phyloP scores from a whole-genome alignment of 2,329 filamentous ascomycete species.

The Calonectria honghensis region DNA sequence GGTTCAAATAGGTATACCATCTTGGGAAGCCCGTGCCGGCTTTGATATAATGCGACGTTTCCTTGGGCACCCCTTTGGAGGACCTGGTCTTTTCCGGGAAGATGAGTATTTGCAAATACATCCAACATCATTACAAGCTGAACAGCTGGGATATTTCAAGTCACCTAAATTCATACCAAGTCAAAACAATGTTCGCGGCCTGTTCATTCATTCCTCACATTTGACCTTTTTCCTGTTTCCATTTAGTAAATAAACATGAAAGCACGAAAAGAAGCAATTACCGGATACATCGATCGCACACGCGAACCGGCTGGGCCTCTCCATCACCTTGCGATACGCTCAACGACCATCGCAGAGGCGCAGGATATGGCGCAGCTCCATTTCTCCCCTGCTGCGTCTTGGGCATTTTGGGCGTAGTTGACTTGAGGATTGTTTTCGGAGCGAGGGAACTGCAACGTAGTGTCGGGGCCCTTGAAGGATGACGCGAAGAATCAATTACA shows the following conservation, averaged over 20 bases:
- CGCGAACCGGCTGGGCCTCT: background rate
- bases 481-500: background rate
- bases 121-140: background rate
- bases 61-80: background rate
- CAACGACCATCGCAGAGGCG: constrained; percentile 7
- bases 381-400: background rate
- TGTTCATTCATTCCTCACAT: background rate
- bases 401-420: background rate
- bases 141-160: constrained; percentile 11
- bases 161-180: background rate
- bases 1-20: background rate
- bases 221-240: constrained; percentile 3
- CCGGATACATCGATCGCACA: constrained; percentile 19
- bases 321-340: background rate
- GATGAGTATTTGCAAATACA: background rate
- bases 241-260: background rate
- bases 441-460: background rate
- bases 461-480: background rate
- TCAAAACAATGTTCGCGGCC: background rate
- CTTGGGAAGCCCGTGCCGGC: background rate
- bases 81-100: background rate
- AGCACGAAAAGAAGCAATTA: background rate
- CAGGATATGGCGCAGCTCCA: background rate
- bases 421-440: background rate
- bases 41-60: background rate